Base-by-base conservation (phyloP, 2,329 filamentous ascomycete species). In the Alternaria tenuissima region DNA sequence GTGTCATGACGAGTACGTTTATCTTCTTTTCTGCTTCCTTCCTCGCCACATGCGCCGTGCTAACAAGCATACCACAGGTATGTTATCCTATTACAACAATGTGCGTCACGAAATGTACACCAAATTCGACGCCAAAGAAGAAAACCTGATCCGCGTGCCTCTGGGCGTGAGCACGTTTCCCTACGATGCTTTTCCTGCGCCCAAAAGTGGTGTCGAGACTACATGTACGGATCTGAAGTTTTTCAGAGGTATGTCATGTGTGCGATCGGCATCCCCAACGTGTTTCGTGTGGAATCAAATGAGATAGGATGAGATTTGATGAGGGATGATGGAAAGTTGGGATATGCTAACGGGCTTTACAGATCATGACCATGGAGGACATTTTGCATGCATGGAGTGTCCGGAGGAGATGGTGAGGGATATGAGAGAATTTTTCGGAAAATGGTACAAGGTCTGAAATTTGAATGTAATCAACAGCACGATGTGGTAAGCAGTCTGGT, bases 41-140 rank as follows among this genome's bases (percentile, higher is more conserved):
- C 11, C 9, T 9, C 9, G 6, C 34, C 34, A 11, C 4, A 39
- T 20, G 38, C 20, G 38, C 38, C 38, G 9, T 39, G 8, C 38
- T 39, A 11, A 39, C 38, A 20, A 20, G n/a, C 6, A 20, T 16
- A 20, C 8, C n/a, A 20, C n/a, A 39, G 38, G 38, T 11, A 77
- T 73, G 64, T 57, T 80, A 55, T 73, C 71, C 53, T 80, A 80
- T 59, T 80, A 77, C 63, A 76, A 79, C 48, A 80, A 80, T 47
- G 72, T 77, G 1, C 65, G 75, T 11, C 77, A 80, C 55, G 74
- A 80, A 51, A 69, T 75, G 32, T 81, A 79, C 56, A 77, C 76
- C 1, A 70, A 71, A 20, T 79, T 76, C 52, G 74, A 77, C 49
- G 70, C 72, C 36, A 65, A 72, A 57, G 63, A 66, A n/a, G 73